A percentile compares a stretch with the other conserved stretches of the same genome.
Evolutionary conservation across 1,139 yeast genomes (phyloP).

Genomic region (Saccharomyces hybrid): DNA sequence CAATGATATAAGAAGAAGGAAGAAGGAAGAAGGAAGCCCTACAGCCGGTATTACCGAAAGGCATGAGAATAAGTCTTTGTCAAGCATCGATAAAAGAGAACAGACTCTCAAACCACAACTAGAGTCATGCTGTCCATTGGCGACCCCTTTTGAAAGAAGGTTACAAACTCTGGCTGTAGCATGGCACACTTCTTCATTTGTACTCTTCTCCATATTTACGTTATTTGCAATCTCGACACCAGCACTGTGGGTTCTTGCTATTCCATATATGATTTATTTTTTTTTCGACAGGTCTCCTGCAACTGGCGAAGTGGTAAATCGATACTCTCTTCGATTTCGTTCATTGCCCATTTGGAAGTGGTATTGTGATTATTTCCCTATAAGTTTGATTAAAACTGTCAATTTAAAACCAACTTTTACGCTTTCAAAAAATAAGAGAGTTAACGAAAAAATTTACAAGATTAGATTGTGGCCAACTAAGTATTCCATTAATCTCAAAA

Average conservation of each 20-base stretch:
- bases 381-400: slow-evolving; percentile 59
- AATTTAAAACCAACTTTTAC: slow-evolving; percentile 72
- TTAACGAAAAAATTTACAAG: slow-evolving; percentile 12
- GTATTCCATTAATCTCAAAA: slow-evolving; percentile 4
- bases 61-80: not conserved
- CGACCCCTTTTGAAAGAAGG: slow-evolving; percentile 49
- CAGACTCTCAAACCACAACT: not conserved
- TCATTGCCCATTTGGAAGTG: slow-evolving; percentile 58
- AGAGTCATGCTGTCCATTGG: slow-evolving; percentile 23
- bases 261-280: slow-evolving; percentile 54
- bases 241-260: slow-evolving; percentile 55
- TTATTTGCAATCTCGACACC: slow-evolving; percentile 58
- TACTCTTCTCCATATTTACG: slow-evolving; percentile 47
- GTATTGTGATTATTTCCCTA: slow-evolving; percentile 76
- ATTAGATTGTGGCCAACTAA: slow-evolving; percentile 12
- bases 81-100: not conserved
- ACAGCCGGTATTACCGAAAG: not conserved
- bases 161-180: slow-evolving; percentile 65
- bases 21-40: not conserved
- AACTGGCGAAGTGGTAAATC: slow-evolving; percentile 57
- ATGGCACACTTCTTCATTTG: slow-evolving; percentile 71
- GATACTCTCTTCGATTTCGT: slow-evolving; percentile 54
- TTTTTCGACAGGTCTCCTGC: slow-evolving; percentile 55
- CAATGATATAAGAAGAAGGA: not conserved
- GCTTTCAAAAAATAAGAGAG: slow-evolving; percentile 5